phyloP scores from a whole-genome alignment of 345 rosid genomes.

The Brassica juncea region DNA sequence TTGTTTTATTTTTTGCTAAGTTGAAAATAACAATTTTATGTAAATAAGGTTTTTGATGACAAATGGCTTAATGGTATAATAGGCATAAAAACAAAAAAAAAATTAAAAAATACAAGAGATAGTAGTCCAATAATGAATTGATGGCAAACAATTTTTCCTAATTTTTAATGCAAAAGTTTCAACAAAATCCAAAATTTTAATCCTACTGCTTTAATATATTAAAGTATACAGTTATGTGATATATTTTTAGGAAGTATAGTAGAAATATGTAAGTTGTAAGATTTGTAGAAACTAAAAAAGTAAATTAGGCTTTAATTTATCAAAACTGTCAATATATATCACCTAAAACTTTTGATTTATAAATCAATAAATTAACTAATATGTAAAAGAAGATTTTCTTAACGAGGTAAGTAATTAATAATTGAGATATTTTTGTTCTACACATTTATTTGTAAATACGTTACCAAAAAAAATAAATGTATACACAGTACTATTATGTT shows the following conservation, averaged over 20 bases:
- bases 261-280: not conserved
- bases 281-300: not conserved
- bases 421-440: not conserved
- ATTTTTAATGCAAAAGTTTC: no score
- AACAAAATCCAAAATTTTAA: no score
- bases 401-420: not conserved
- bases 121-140: not conserved
- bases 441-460: not conserved
- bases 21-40: no score
- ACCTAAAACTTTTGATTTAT: no score
- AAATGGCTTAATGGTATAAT: no score
- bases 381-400: not conserved
- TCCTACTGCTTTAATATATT: not conserved
- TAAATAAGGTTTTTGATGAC: no score
- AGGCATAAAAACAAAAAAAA: no score
- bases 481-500: not conserved
- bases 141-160: no score
- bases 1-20: no score
- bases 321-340: not conserved
- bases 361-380: not conserved
- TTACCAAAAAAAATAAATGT: not conserved
- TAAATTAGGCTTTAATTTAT: not conserved
- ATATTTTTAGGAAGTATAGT: not conserved
- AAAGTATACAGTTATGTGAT: not conserved
- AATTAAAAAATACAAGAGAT: not conserved